Evolutionary conservation across 495 filamentous ascomycete genomes (phyloP).

Genomic region (Xylaria bambusicola): DNA sequence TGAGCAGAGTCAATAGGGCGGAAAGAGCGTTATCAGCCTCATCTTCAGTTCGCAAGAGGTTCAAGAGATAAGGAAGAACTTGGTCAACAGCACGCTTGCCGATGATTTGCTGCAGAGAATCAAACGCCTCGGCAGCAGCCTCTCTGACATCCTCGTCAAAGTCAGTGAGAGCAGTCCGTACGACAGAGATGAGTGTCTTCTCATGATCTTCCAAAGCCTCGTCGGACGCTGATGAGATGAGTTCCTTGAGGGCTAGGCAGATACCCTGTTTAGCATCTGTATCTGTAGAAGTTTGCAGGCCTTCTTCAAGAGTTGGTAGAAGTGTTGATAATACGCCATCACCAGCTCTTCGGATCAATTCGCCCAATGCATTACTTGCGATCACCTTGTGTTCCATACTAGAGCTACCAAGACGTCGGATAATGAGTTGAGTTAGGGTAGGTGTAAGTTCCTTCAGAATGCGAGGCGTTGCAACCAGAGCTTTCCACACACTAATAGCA

Average conservation of each 20-base stretch:
- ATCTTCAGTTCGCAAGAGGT: slow-evolving; percentile 77
- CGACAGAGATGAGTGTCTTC: slow-evolving; percentile 89
- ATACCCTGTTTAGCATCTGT: slow-evolving; percentile 96
- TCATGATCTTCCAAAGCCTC: slow-evolving; percentile 93
- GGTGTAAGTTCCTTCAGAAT: slow-evolving; percentile 94
- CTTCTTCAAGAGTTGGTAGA: slow-evolving; percentile 89
- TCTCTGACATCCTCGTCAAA: slow-evolving; percentile 86
- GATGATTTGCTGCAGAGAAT: slow-evolving; percentile 87
- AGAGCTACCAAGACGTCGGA: slow-evolving; percentile 87
- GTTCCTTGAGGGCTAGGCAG: slow-evolving; percentile 90
- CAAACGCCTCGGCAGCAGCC: slow-evolving; percentile 95
- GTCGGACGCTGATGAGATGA: slow-evolving; percentile 86
- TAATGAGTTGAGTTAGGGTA: slow-evolving; percentile 90
- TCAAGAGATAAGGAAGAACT: slow-evolving; percentile 88
- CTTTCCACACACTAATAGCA: slow-evolving; percentile 94
- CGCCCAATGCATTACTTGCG: slow-evolving; percentile 93
- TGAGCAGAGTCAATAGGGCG: slow-evolving; percentile 88
- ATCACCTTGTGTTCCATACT: slow-evolving; percentile 99
- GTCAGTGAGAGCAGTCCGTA: slow-evolving; percentile 91
- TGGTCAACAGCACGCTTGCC: slow-evolving; percentile 94
- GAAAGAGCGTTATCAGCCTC: slow-evolving; percentile 90
- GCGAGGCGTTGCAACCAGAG: slow-evolving; percentile 86
- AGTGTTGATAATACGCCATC: slow-evolving; percentile 87
- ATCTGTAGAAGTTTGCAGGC: slow-evolving; percentile 83
- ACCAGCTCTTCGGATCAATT: slow-evolving; percentile 94